Conservation (phyloP, 2,329 filamentous ascomycete genomes). For the Neofusicoccum laricinum region DNA sequence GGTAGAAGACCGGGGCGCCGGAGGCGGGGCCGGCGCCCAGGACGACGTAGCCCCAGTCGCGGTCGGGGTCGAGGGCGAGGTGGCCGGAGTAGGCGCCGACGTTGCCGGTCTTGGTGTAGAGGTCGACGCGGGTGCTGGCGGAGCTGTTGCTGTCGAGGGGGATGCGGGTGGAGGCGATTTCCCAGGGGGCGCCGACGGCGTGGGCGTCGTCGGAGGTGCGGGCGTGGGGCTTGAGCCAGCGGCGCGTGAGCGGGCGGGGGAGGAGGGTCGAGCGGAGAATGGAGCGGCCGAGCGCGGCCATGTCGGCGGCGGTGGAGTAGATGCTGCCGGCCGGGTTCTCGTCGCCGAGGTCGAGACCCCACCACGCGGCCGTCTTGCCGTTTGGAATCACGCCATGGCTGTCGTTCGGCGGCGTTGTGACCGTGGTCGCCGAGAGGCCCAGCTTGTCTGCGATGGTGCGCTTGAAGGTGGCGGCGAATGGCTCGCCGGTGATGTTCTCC, state of each 20-base stretch:
- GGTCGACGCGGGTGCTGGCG: constrained; percentile 14
- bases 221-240: constrained; percentile 25
- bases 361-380: neutral
- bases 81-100: constrained; percentile 9
- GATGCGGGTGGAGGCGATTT: constrained; percentile 21
- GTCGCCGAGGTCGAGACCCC: neutral
- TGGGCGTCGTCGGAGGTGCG: constrained; percentile 22
- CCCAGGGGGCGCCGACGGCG: constrained; percentile 25
- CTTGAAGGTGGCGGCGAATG: constrained; percentile 34
- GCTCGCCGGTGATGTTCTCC: constrained; percentile 39
- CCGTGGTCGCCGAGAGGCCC: constrained; percentile 37
- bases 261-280: constrained; percentile 25
- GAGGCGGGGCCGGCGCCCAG: constrained; percentile 10
- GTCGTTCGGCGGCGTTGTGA: constrained; percentile 26
- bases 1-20: neutral
- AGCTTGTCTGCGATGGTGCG: constrained; percentile 39
- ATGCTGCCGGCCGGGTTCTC: constrained; percentile 24
- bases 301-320: constrained; percentile 23
- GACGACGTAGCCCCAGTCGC: constrained; percentile 16
- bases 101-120: constrained; percentile 22
- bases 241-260: constrained; percentile 20
- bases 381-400: constrained; percentile 36
- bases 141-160: constrained; percentile 11
- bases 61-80: constrained; percentile 13
- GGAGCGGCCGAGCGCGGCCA: constrained; percentile 22